phyloP scores from a whole-genome alignment of 108 stramenopile species.

The Skeletonema potamos region DNA sequence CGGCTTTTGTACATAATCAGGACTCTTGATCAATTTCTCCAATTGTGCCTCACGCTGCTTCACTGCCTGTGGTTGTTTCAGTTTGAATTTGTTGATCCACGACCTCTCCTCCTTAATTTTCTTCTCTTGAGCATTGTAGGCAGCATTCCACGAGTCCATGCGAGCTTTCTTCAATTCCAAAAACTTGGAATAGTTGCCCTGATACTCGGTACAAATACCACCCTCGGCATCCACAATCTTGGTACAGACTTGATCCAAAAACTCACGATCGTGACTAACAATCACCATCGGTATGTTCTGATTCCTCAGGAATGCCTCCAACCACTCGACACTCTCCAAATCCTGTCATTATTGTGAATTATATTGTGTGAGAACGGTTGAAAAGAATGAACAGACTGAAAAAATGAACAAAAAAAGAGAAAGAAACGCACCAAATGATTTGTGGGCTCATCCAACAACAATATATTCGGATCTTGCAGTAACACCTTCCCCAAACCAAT shows the following conservation, averaged over 20 bases:
- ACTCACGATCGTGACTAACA: slow-evolving; percentile 98
- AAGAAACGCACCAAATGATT: slow-evolving; percentile 63
- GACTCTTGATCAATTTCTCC: slow-evolving; percentile 81
- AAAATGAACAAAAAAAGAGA: neutral
- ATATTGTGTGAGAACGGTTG: neutral
- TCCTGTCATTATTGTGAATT: slow-evolving; percentile 9
- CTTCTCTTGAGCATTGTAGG: slow-evolving; percentile 94
- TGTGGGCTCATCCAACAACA: slow-evolving; percentile 93
- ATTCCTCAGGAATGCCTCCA: slow-evolving; percentile 91
- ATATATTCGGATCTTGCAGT: slow-evolving; percentile 90
- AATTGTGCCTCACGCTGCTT: slow-evolving; percentile 78
- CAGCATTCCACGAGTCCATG: slow-evolving; percentile 92
- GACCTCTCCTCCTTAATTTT: slow-evolving; percentile 91
- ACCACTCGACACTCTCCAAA: slow-evolving; percentile 95
- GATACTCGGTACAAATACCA: slow-evolving; percentile 89
- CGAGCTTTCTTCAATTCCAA: slow-evolving; percentile 89
- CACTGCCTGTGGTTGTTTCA: slow-evolving; percentile 85
- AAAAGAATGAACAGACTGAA: too few species aligned
- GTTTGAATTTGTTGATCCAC: slow-evolving; percentile 91
- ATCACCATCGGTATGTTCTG: slow-evolving; percentile 97
- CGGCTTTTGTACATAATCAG: slow-evolving; percentile 93
- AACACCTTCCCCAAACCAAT: slow-evolving; percentile 97
- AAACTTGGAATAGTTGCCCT: slow-evolving; percentile 95
- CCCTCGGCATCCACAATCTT: slow-evolving; percentile 95
- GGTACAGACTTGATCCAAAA: slow-evolving; percentile 96